Conservation (phyloP, 108 stramenopile genomes). For the Pelagomonas calceolata region DNA sequence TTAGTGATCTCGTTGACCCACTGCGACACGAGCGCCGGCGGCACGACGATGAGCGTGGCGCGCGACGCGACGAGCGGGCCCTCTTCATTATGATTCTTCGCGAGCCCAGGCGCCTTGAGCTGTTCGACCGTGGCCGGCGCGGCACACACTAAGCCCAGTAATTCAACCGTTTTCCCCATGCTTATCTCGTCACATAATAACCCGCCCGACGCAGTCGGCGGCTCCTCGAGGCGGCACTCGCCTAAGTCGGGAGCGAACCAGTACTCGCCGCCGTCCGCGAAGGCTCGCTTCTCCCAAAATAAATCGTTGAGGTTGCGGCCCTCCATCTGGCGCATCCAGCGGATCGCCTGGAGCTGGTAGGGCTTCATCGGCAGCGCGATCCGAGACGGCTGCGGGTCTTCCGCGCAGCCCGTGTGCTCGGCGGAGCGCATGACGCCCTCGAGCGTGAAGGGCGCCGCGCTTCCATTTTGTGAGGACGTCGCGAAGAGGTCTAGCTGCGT, state of each 20-base stretch:
- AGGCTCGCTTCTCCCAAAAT: conserved; percentile 58
- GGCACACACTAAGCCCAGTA: conserved; percentile 22
- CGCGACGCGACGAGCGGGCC: conserved; percentile 10
- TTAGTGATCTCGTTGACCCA: conserved; percentile 54
- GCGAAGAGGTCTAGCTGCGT: conserved; percentile 1
- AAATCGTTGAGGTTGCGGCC: conserved; percentile 49
- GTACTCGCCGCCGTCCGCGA: conserved; percentile 45
- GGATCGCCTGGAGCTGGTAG: conserved; percentile 56
- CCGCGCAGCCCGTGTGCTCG: conserved; percentile 46
- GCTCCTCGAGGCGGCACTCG: conserved; percentile 46
- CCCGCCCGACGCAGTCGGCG: conserved; percentile 41
- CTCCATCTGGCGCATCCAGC: conserved; percentile 67
- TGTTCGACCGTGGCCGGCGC: too few relatives aligned
- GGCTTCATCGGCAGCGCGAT: conserved; percentile 41
- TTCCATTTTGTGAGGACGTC: conserved; percentile 7
- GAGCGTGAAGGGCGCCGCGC: conserved; percentile 36
- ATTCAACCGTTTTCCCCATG: conserved; percentile 48
- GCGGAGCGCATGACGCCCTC: conserved; percentile 40
- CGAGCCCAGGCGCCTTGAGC: conserved; percentile 16
- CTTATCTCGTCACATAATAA: conserved; percentile 50
- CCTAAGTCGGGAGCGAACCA: conserved; percentile 60
- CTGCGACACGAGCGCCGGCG: conserved; percentile 50
- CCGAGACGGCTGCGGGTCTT: background rate
- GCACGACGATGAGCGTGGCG: conserved; percentile 62
- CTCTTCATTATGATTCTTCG: conserved; percentile 14